Evolutionary conservation across 495 filamentous ascomycete species (phyloP).

Genomic region (Tuber melanosporum): DNA sequence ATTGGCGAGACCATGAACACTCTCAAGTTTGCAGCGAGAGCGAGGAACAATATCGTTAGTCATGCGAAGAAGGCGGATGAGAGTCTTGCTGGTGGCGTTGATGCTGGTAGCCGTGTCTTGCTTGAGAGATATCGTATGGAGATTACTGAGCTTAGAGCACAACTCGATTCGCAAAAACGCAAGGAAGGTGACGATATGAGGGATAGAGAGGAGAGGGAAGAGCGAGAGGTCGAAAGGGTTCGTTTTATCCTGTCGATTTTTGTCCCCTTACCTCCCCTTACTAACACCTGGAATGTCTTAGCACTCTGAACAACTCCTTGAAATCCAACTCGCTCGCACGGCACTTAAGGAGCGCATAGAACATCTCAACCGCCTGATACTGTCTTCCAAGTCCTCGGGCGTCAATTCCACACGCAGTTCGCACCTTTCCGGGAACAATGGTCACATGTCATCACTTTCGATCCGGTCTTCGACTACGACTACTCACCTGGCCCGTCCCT

Average conservation of each 20-base stretch:
- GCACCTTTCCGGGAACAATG: conserved; percentile 26
- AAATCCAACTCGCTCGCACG: conserved; percentile 94
- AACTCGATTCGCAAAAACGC: conserved; percentile 75
- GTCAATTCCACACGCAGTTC: conserved; percentile 64
- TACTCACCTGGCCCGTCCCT: conserved; percentile 56
- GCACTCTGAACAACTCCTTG: conserved; percentile 94
- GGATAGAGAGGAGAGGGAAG: conserved; percentile 57
- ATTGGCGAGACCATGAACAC: conserved; percentile 89
- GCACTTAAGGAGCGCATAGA: conserved; percentile 96
- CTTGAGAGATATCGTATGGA: conserved; percentile 93
- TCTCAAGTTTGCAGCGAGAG: conserved; percentile 89
- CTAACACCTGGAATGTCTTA: conserved; percentile 15
- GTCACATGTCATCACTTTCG: conserved; percentile 50
- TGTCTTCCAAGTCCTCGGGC: conserved; percentile 89
- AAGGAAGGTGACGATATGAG: conserved; percentile 62
- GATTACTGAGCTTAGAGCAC: conserved; percentile 70
- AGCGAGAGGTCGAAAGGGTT: conserved; percentile 65
- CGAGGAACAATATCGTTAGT: conserved; percentile 95
- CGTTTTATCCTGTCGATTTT: conserved; percentile 20
- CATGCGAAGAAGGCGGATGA: conserved; percentile 95
- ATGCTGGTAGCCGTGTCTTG: conserved; percentile 76
- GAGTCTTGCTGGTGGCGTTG: conserved; percentile 65
- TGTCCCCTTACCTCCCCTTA: conserved; percentile 8
- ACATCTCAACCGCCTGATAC: conserved; percentile 89
- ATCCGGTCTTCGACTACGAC: conserved; percentile 69